Evolutionary conservation across 2,329 filamentous ascomycete genomes (phyloP), one percentile per base, ranked within the genome.

Genomic region (Whalleya microplaca): DNA sequence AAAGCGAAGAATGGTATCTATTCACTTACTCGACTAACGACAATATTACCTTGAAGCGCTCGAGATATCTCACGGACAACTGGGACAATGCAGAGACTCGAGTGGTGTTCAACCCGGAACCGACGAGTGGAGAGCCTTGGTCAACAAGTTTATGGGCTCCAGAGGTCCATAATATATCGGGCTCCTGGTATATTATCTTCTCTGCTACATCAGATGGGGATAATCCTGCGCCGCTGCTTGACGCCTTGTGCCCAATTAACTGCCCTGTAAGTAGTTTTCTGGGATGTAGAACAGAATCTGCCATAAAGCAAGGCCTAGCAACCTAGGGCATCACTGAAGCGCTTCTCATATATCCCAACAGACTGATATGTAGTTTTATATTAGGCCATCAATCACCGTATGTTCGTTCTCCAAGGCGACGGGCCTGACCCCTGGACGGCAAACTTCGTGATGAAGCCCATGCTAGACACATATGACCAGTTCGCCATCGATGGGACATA

Each of bases 11-110:
- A 19, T 75, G 72, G 70, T 77, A 77, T 53, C 62, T 76, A 41
- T 73, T 76, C 63, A 76, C 75, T 0, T 76, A 75, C 45, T 67
- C 70, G 7, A 76, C 74, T 9, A 73, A 74, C 49, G 61, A 66
- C 55, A 76, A 76, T 54, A 71, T 77, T 53, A 77, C 74, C 1
- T 64, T 77, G 42, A 71, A 66, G 51, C 67, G 74, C 16, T 75
- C 73, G 41, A 69, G 60, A 46, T 65, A 65, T 20, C 65, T 76
- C 29, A 76, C 73, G 27, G 74, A 73, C 61, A 74, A 76, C 48
- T 76, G 75, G 74, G 73, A 76, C 50, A 51, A 72, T 51, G 69
- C 70, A 2, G 74, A 76, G 50, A 69, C 66, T 2, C 68, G 74
- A 7, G 66, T 72, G 14, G 69, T 74, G 48, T 75, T 74, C 59